Conservation (phyloP, 257 asterid genomes). For the Capsicum rhomboideum region DNA sequence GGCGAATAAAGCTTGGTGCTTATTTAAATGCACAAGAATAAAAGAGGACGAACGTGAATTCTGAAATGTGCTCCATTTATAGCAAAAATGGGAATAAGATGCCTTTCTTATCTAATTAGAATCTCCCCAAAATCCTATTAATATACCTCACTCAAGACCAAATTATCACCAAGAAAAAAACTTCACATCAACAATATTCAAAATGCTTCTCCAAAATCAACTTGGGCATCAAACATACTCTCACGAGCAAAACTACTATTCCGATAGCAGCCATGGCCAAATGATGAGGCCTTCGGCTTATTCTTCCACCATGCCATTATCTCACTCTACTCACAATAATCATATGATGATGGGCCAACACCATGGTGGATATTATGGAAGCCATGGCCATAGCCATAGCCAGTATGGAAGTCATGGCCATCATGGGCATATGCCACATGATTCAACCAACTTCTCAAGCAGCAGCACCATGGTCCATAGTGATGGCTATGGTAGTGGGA, state of each 20-base stretch:
- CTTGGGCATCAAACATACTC: not conserved
- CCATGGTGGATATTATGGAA: not conserved
- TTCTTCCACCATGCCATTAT: not conserved
- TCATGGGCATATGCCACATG: not conserved
- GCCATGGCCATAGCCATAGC: not conserved
- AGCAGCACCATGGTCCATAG: not conserved
- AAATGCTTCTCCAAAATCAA: not conserved
- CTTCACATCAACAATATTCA: not conserved
- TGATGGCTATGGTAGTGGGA: not conserved
- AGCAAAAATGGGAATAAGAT: not conserved
- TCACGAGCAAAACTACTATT: not conserved
- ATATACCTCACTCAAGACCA: not conserved
- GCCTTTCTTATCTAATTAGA: conserved; percentile 1
- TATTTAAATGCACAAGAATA: not conserved
- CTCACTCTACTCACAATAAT: not conserved
- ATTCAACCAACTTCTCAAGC: not conserved
- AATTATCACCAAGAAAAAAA: not conserved
- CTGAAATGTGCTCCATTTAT: not conserved
- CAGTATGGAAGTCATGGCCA: conserved; percentile 1
- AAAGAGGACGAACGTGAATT: not conserved
- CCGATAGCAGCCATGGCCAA: not conserved
- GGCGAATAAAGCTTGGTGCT: not conserved
- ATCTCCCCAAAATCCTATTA: not conserved
- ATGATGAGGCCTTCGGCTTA: not conserved
- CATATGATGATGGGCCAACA: not conserved